Percentiles rank a stretch among this genome's conserved stretches.
Conservation (phyloP, 257 asterid species). For the Nicotiana paniculata region DNA sequence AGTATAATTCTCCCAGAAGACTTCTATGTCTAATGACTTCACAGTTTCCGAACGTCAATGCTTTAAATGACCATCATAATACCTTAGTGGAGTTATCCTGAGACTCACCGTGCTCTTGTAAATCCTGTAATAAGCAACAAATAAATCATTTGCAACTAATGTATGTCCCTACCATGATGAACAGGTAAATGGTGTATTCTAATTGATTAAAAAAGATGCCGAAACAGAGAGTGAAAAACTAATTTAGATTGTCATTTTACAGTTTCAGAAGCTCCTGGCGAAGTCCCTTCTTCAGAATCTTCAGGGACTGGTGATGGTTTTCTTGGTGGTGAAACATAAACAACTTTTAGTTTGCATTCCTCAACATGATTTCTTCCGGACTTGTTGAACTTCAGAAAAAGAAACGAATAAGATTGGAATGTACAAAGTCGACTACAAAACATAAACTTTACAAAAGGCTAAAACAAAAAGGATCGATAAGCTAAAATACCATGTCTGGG, state of each 20-base stretch:
- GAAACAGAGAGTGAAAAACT: constrained; percentile 30
- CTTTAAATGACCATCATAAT: neutral
- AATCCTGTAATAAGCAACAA: constrained; percentile 4
- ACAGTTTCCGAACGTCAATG: neutral
- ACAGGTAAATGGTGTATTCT: neutral
- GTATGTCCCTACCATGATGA: constrained; percentile 6
- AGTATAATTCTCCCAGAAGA: neutral
- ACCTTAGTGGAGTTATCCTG: constrained; percentile 6
- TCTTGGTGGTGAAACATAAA: constrained; percentile 57
- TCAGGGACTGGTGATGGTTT: constrained; percentile 79
- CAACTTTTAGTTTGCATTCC: constrained; percentile 70
- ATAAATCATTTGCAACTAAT: neutral
- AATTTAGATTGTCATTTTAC: constrained; percentile 46
- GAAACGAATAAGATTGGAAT: constrained; percentile 7
- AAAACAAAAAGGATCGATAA: neutral
- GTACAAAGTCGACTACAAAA: neutral
- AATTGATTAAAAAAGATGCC: neutral
- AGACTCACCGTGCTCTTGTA: neutral
- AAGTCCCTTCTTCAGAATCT: constrained; percentile 66
- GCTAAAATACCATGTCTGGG: constrained; percentile 50
- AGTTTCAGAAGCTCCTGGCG: constrained; percentile 48
- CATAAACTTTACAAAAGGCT: neutral
- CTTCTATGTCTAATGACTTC: neutral
- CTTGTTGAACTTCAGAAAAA: constrained; percentile 46
- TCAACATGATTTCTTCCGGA: constrained; percentile 52